Percentiles rank a stretch among this genome's conserved stretches.
These are phyloP conservation scores for Auricularia sp. DNA, from an alignment of 768 basidiomycete species.

Conservation along the genomic window DNA sequence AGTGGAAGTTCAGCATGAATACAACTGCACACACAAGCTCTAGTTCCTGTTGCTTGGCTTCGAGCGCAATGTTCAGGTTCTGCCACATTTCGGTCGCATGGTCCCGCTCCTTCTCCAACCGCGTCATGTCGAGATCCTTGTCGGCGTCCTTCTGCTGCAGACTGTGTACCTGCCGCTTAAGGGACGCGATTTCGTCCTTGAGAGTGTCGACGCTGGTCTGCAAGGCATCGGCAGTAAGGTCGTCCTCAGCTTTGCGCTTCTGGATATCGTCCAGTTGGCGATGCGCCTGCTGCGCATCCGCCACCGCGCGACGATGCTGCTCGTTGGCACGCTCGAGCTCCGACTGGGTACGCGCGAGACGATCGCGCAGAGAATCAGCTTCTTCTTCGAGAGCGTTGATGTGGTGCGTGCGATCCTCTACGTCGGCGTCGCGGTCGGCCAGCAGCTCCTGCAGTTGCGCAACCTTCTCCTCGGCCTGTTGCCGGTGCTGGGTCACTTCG, in stretches of 20 bases:
- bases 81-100: constrained; percentile 68
- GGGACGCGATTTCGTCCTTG: constrained; percentile 48
- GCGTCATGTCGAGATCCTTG: constrained; percentile 71
- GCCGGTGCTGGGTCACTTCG: constrained; percentile 45
- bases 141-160: constrained; percentile 76
- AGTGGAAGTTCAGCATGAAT: neutral
- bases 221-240: constrained; percentile 26
- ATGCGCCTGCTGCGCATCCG: constrained; percentile 33
- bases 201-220: constrained; percentile 41
- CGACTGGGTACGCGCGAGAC: constrained; percentile 43
- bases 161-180: constrained; percentile 54
- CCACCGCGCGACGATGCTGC: constrained; percentile 34
- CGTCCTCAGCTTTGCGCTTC: constrained; percentile 48
- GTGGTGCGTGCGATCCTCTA: constrained; percentile 37
- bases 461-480: constrained; percentile 43
- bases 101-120: constrained; percentile 54
- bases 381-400: constrained; percentile 42
- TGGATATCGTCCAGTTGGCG: constrained; percentile 26
- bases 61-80: constrained; percentile 84
- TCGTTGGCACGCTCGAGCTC: constrained; percentile 43
- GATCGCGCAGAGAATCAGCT: constrained; percentile 42
- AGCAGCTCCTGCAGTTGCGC: constrained; percentile 48
- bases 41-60: constrained; percentile 90
- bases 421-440: constrained; percentile 46
- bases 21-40: constrained; percentile 53